Base-by-base conservation (phyloP, 371 early-diverging fungal species). In the Blastocladiella emersonii region DNA sequence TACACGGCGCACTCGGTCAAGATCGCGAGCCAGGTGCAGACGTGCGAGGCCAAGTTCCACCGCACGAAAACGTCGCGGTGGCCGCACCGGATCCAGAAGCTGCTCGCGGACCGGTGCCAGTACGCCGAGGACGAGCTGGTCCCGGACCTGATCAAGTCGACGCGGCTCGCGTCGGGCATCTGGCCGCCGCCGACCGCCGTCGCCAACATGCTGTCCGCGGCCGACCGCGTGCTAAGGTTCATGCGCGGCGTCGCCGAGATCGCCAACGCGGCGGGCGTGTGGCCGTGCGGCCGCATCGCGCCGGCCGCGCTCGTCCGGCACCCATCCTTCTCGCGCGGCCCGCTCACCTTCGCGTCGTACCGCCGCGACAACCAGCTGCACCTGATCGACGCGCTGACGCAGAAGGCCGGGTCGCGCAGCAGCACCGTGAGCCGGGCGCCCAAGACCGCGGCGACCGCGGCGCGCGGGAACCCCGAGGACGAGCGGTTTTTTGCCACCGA, bases 141-240 rank as follows among this genome's bases (percentile, higher is more conserved):
- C 12, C 37, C 59, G 30, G 37, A 12, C 25, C 37, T 59, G 3
- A 27, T 37, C 13, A 34, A 34, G 3, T 8, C 27, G 10, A 34
- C 59, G 12, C 59, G 59, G 15, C 59, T 59, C 17, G 59, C 59
- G 3, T 59, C 37, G n/a, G 80, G 80, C 3, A 76, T 77, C 23
- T 78, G 80, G 80, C 80, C 80, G 44, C 78, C 80, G 7, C 67
- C 76, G n/a, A 65, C 68, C 36, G 77, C 80, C 1, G 65, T 72
- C 34, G 25, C 63, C 3, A 75, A 78, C 23, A 79, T 79, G 80
- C 70, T 76, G 21, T 57, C 63, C 55, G 66, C 72, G 35, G 80
- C 76, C 5, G 63, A 30, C 10, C 1, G 30, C 6, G 53, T 32
- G 53, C 53, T 51, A 7, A 30, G 30, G 15, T 19, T 23, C 2